phyloP scores from a whole-genome alignment of 2,329 filamentous ascomycete genomes.

The Phialemoniopsis sp. region DNA sequence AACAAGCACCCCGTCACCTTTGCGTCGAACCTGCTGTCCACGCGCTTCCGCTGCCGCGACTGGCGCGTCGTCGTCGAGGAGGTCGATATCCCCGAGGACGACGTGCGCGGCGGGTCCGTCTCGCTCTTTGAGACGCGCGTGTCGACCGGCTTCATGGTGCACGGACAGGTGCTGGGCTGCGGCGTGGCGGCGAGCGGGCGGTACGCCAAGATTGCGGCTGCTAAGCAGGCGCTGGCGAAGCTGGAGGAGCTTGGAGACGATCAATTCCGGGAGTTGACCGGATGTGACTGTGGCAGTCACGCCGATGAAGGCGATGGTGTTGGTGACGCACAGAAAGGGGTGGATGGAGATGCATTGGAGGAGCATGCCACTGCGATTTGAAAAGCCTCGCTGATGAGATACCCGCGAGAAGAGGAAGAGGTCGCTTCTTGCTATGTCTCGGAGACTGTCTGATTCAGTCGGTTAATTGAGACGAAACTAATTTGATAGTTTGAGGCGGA shows the following conservation, averaged over 20 bases:
- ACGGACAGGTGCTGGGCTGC: constrained; percentile 63
- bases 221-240: constrained; percentile 50
- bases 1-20: constrained; percentile 81
- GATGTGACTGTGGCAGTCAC: constrained; percentile 54
- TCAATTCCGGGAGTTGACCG: constrained; percentile 56
- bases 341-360: constrained; percentile 1
- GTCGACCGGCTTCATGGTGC: constrained; percentile 71
- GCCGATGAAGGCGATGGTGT: constrained; percentile 11
- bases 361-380: constrained; percentile 2
- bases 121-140: constrained; percentile 33
- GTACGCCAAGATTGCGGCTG: constrained; percentile 69
- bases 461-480: no score
- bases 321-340: not conserved
- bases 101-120: constrained; percentile 29
- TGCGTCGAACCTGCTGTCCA: constrained; percentile 59
- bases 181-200: constrained; percentile 59
- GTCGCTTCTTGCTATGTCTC: no score
- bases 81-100: constrained; percentile 26
- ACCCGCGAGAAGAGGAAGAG: no score
- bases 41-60: constrained; percentile 59
- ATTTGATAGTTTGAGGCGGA: no score
- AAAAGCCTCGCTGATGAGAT: no score
- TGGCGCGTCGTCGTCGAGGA: constrained; percentile 54
- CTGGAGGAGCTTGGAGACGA: constrained; percentile 39
- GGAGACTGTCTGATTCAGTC: no score